Evolutionary conservation across 306 rosid species (phyloP).

Genomic region (Dalbergia oliveri): DNA sequence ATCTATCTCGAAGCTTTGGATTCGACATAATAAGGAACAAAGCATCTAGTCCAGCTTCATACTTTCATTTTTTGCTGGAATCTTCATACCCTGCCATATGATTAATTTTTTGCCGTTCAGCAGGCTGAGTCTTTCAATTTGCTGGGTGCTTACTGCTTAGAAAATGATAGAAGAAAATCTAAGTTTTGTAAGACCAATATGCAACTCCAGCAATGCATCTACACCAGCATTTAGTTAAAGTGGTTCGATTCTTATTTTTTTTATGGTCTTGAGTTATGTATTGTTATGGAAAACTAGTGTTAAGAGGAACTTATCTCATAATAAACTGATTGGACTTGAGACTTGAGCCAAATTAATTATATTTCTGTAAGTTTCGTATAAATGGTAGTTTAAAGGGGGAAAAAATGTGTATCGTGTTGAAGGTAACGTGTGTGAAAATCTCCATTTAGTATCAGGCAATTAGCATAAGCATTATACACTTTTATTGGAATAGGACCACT

Average conservation of each 20-base stretch:
- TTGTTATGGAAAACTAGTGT: too few relatives aligned
- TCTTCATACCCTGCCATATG: not conserved
- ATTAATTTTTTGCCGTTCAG: not conserved
- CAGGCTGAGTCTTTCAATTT: too few relatives aligned
- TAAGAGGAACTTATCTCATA: too few relatives aligned
- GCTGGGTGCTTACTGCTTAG: too few relatives aligned
- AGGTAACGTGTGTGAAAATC: not conserved
- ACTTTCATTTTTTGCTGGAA: constrained; percentile 1
- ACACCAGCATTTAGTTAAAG: too few relatives aligned
- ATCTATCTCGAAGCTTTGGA: not conserved
- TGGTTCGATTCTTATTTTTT: too few relatives aligned
- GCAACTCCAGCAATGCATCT: not conserved
- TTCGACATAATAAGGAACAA: constrained; percentile 19
- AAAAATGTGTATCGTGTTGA: not conserved
- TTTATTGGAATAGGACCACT: not conserved
- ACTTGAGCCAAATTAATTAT: too few relatives aligned
- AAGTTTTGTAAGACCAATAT: not conserved
- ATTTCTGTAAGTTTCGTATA: too few relatives aligned
- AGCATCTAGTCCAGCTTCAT: constrained; percentile 25
- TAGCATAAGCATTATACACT: not conserved
- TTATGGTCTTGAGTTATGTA: too few relatives aligned
- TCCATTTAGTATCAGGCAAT: not conserved
- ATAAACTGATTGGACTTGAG: too few relatives aligned
- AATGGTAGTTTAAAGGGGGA: too few relatives aligned
- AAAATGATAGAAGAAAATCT: constrained; percentile 4